A percentile compares a stretch with the other conserved stretches of the same genome.
These are phyloP conservation scores for Botryosphaeria dothidea DNA, from an alignment of 2,329 filamentous ascomycete species.

Conservation along the genomic window DNA sequence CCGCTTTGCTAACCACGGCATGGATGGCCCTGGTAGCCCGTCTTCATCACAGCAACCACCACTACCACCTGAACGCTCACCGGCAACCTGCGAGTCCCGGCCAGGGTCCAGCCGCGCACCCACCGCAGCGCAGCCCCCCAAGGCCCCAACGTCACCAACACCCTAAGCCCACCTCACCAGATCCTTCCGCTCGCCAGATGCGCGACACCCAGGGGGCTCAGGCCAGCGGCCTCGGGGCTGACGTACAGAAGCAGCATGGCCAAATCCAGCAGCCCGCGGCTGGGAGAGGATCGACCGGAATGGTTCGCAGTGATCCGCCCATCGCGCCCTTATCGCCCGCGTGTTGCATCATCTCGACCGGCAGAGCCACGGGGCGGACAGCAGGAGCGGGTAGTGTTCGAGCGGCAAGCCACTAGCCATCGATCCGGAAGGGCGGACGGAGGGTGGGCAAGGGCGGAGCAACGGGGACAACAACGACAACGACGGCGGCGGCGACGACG, in stretches of 20 bases:
- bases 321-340: background rate
- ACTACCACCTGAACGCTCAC: background rate
- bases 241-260: constrained; percentile 13
- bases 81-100: constrained; percentile 2
- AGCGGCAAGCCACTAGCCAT: background rate
- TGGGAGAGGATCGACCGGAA: constrained; percentile 13
- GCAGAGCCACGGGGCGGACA: background rate
- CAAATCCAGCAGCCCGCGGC: background rate
- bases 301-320: constrained; percentile 8
- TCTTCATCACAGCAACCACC: background rate
- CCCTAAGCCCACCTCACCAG: constrained; percentile 11
- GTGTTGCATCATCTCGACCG: background rate
- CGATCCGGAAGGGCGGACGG: background rate
- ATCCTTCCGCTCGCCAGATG: constrained; percentile 11
- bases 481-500: background rate
- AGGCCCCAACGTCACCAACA: background rate
- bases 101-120: constrained; percentile 8
- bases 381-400: background rate
- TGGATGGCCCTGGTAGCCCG: background rate
- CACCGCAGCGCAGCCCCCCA: background rate
- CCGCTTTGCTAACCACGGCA: constrained; percentile 2
- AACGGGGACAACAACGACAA: background rate
- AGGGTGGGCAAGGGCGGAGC: background rate
- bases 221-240: constrained; percentile 1
- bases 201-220: background rate